Evolutionary conservation across 306 rosid species (phyloP), one percentile per base, ranked within the genome.

Genomic region (Ziziphus jujuba): DNA sequence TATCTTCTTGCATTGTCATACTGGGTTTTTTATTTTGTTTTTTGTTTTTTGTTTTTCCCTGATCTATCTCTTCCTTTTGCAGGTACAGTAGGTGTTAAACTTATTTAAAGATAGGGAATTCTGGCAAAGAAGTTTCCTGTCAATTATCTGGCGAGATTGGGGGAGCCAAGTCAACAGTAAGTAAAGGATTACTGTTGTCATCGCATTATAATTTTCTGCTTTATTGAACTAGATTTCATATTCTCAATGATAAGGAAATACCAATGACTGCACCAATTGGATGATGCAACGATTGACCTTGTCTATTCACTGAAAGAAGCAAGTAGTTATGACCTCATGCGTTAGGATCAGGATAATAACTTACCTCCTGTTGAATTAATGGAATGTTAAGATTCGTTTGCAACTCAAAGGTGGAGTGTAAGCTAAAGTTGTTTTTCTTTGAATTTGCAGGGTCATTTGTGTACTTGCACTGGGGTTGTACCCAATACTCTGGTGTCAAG

Each of bases 381-480:
- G 60, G 15, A 16, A 4, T 24, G 60, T 16, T 56, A 56, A 35
- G 28, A 57, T 57, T 7, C n/a, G 19, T 69, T 69, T 13, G 4
- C 16, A 20, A 35, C 50, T 70, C 19, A 31, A 52, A 12, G 2
- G 4, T 15, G 9, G 23, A 4, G 1, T 9, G 49, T 54, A 7
- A 31, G 8, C 31, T 9, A 5, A 36, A 60, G 0, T 21, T 44
- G 7, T 21, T 19, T 48, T 11, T 28, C 25, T 6, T 17, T 44
- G 57, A 15, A 23, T 77, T 17, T 65, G 53, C 67, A 77, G 77
- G 44, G 34, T 59, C 28, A 19, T 59, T 15, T 25, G 44, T 71
- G 76, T 59, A 48, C 56, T 66, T 64, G 75, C 75, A 31, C 63
- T 65, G 67, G 59, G 62, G 60, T 51, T 56, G 63, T 49, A 70